Evolutionary conservation across 2,329 filamentous ascomycete species (phyloP).

Genomic region (Tolypocladium ophioglossoides): DNA sequence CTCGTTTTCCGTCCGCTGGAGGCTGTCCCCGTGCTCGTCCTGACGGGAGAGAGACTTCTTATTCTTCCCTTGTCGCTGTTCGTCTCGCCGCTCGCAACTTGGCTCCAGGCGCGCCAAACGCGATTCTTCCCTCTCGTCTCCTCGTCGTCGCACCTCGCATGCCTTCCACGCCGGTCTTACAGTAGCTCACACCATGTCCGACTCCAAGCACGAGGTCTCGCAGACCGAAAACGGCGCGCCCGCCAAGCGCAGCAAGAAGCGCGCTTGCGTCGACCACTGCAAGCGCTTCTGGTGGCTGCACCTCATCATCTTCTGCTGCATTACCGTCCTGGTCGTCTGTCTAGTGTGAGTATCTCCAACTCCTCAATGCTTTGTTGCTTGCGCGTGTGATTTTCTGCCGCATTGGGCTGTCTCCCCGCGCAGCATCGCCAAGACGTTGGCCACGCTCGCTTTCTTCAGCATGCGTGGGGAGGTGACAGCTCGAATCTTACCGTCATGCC

Average conservation of each 20-base stretch:
- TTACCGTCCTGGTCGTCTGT: slow-evolving; percentile 44
- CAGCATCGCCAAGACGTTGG: not conserved
- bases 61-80: not conserved
- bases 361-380: not conserved
- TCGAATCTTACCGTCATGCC: not conserved
- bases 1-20: not conserved
- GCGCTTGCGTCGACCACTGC: slow-evolving; percentile 34
- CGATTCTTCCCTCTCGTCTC: not conserved
- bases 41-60: not conserved
- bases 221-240: slow-evolving; percentile 23
- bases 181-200: slow-evolving; percentile 21
- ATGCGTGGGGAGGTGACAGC: not conserved
- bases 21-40: not conserved
- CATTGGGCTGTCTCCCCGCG: not conserved
- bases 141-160: not conserved
- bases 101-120: not conserved
- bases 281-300: slow-evolving; percentile 52
- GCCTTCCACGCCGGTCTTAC: not conserved
- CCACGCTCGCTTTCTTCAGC: not conserved
- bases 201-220: slow-evolving; percentile 21
- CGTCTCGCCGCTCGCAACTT: not conserved
- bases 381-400: not conserved
- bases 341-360: slow-evolving; percentile 36
- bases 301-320: slow-evolving; percentile 36
- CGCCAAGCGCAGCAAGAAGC: slow-evolving; percentile 21